phyloP scores from a whole-genome alignment of 169 alveolate genomes.

The Babesia ovata region DNA sequence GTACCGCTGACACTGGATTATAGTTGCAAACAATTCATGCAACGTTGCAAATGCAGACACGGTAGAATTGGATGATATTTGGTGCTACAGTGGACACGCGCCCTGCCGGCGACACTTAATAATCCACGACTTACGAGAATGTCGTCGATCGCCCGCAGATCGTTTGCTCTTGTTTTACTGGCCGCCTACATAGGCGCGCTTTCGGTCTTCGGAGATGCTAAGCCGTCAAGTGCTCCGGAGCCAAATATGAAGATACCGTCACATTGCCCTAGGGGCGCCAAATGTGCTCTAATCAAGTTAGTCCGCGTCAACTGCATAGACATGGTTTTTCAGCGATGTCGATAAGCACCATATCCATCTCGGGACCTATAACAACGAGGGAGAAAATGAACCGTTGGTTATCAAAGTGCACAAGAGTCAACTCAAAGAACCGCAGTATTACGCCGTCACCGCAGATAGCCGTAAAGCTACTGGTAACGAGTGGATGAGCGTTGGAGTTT shows the following conservation, averaged over 20 bases:
- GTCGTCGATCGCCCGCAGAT: too few relatives aligned
- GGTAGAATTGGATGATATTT: too few relatives aligned
- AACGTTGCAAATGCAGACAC: too few relatives aligned
- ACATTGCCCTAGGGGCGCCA: neutral
- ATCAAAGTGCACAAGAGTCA: constrained; percentile 38
- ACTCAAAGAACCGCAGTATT: constrained; percentile 11
- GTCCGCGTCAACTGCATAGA: neutral
- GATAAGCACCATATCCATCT: constrained; percentile 1
- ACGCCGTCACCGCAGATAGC: constrained; percentile 36
- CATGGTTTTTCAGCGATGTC: neutral
- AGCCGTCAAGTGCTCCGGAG: too few relatives aligned
- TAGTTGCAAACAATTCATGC: too few relatives aligned
- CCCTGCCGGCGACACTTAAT: too few relatives aligned
- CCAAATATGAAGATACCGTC: neutral
- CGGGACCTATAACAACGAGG: neutral
- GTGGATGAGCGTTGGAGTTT: constrained; percentile 52
- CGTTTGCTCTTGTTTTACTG: too few relatives aligned
- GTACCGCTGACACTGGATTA: too few relatives aligned
- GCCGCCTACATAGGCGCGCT: neutral
- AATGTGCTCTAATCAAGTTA: constrained; percentile 3
- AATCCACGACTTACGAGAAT: too few relatives aligned
- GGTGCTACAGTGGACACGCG: too few relatives aligned
- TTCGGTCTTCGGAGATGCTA: neutral
- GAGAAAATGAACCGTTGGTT: neutral
- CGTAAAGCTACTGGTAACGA: constrained; percentile 50